Evolutionary conservation across 495 filamentous ascomycete genomes (phyloP), one percentile per base, ranked within the genome.

Genomic region (Mytilinidion resinicola): DNA sequence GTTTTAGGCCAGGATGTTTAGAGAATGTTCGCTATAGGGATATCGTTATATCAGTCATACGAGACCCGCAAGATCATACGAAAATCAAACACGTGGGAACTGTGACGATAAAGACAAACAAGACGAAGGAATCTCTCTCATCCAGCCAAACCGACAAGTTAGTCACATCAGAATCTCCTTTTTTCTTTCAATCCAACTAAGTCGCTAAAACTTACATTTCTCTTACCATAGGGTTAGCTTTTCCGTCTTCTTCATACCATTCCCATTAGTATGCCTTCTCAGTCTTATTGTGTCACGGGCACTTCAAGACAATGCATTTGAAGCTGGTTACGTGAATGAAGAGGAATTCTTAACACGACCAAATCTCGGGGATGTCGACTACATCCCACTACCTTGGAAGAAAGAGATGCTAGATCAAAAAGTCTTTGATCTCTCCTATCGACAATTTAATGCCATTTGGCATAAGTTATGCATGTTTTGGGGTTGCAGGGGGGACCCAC

Each of bases 171-270:
- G n/a, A n/a, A n/a, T n/a, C n/a, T n/a, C n/a, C n/a, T n/a, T n/a
- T n/a, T n/a, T n/a, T n/a, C n/a, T n/a, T n/a, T n/a, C n/a, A n/a
- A n/a, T n/a, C n/a, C n/a, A n/a, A n/a, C n/a, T n/a, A n/a, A n/a
- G n/a, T n/a, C n/a, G 25, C 14, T 51, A 25, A 51, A 25, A 34
- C 48, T 51, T 34, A 51, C 48, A 20, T 34, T 25, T 25, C n/a
- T 51, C 34, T 51, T 20, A 25, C 14, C 25, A 12, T 20, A 25
- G 15, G 10, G 9, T 51, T 20, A 51, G 25, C 14, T 51, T 51
- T 51, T 25, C 25, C 12, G n/a, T n/a, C 25, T 51, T 51, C 25
- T 51, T 51, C 15, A 34, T 51, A 51, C 48, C 34, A 51, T 51
- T 51, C 34, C 21, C 21, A 9, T 25, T 51, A 12, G 21, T 51